Evolutionary conservation across 2,329 filamentous ascomycete genomes (phyloP), one percentile per base, ranked within the genome.

Genomic region (Dryadomyces quercivorus): DNA sequence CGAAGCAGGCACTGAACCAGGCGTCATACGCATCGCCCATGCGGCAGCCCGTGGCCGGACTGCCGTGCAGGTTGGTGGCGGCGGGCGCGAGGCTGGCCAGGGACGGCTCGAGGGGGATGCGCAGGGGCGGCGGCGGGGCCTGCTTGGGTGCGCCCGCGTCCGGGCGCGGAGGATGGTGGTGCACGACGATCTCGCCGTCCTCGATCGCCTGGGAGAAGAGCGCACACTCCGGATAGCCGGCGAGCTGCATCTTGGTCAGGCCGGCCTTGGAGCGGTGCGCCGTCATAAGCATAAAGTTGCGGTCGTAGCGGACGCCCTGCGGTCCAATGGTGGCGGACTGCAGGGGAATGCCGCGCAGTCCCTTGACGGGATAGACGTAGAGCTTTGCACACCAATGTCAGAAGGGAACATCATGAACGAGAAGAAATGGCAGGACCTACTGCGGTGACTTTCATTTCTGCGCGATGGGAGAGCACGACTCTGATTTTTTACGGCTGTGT

Each of bases 331-430:
- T 67, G 3, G 82, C 74, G 0, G 69, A 66, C 5, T 71, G 56
- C 36, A 88, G 69, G 18, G 73, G 66, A 53, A 84, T 77, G 51
- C 78, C 79, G 40, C 81, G 78, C n/a, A 88, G 75, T 8, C 77
- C 83, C 65, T 89, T 89, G 69, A 89, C 82, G 45, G 86, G 85
- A 65, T 89, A 88, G 50, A 85, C 74, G 66, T 83, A 86, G 40
- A 89, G 73, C 78, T 84, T 12, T 45, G n/a, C 49, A 26, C 7
- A 34, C 9, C 5, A 26, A 38, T 21, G 47, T 13, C 4, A 40
- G 36, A 40, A 40, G 36, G 9, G 15, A 40, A 8, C 9, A 15
- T 31, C 8, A 8, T 4, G 26, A 13, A n/a, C n/a, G n/a, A 10
- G 34, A 7, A 42, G 15, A 2, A 43, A 16, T n/a, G 36, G 42